Percentiles rank a stretch among this genome's conserved stretches.
Conservation (phyloP, 768 basidiomycete species). For the Pisolithus orientalis region DNA sequence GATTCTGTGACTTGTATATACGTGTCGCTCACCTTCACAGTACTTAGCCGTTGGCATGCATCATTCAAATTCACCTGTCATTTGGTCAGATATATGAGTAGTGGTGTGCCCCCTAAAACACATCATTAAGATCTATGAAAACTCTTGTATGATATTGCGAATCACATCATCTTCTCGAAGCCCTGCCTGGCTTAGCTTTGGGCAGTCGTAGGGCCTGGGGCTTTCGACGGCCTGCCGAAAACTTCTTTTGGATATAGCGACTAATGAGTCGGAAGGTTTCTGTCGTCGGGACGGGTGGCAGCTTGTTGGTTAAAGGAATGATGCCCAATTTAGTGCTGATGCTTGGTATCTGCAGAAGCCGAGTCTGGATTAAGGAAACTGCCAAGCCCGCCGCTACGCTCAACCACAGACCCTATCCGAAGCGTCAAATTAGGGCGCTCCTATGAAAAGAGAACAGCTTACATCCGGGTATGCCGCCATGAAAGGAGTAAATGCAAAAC, state of each 20-base stretch:
- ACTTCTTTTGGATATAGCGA: not conserved
- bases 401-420: slow-evolving; percentile 46
- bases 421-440: not conserved
- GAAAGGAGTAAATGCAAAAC: slow-evolving; percentile 45
- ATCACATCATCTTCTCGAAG: not conserved
- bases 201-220: not conserved
- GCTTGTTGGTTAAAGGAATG: slow-evolving; percentile 10
- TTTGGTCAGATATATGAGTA: not conserved
- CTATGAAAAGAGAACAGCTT: slow-evolving; percentile 21
- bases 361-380: slow-evolving; percentile 41
- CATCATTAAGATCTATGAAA: not conserved
- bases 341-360: slow-evolving; percentile 35
- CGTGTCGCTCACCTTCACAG: not conserved
- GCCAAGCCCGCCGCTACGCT: slow-evolving; percentile 49
- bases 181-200: not conserved
- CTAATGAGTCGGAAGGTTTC: slow-evolving; percentile 10
- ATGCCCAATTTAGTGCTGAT: slow-evolving; percentile 36
- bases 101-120: not conserved
- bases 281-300: slow-evolving; percentile 22
- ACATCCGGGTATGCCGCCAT: slow-evolving; percentile 62
- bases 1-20: not conserved
- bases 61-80: not conserved
- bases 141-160: not conserved
- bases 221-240: not conserved
- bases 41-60: not conserved